phyloP scores from a whole-genome alignment of 2,329 filamentous ascomycete species.

The Pseudocercospora vitis region DNA sequence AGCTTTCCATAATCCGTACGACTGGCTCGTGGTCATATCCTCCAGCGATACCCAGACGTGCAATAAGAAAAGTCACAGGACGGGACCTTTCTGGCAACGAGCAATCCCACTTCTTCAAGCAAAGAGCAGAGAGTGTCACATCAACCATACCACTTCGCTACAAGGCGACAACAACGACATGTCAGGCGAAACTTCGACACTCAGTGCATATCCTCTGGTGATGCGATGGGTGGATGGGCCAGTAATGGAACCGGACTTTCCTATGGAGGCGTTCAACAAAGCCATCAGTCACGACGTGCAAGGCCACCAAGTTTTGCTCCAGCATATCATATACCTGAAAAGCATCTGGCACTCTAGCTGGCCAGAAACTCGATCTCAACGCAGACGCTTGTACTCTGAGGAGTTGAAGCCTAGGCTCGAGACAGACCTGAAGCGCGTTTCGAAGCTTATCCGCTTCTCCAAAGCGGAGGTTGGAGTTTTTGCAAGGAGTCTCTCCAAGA shows the following conservation, averaged over 20 bases:
- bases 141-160: too few species aligned
- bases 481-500: background rate
- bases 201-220: slow-evolving; percentile 16
- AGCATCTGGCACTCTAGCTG: slow-evolving; percentile 16
- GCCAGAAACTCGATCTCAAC: slow-evolving; percentile 13
- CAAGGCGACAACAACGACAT: background rate
- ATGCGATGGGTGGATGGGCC: slow-evolving; percentile 12
- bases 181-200: background rate
- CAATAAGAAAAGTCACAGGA: too few species aligned
- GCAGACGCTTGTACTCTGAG: slow-evolving; percentile 12
- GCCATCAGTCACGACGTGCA: slow-evolving; percentile 17
- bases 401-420: slow-evolving; percentile 13
- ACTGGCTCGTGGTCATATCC: background rate
- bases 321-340: slow-evolving; percentile 13
- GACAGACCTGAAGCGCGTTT: slow-evolving; percentile 8
- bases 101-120: background rate
- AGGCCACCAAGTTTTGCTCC: slow-evolving; percentile 12
- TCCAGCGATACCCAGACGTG: background rate
- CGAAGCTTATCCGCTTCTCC: slow-evolving; percentile 13
- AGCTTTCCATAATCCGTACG: slow-evolving; percentile 1
- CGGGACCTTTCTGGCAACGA: background rate
- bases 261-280: slow-evolving; percentile 15
- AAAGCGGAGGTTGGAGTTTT: slow-evolving; percentile 12
- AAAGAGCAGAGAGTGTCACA: too few species aligned
- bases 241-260: background rate